A percentile compares a stretch with the other conserved stretches of the same genome.
Conservation (phyloP, 2,329 filamentous ascomycete genomes). For the Herpomyces periplanetae region DNA sequence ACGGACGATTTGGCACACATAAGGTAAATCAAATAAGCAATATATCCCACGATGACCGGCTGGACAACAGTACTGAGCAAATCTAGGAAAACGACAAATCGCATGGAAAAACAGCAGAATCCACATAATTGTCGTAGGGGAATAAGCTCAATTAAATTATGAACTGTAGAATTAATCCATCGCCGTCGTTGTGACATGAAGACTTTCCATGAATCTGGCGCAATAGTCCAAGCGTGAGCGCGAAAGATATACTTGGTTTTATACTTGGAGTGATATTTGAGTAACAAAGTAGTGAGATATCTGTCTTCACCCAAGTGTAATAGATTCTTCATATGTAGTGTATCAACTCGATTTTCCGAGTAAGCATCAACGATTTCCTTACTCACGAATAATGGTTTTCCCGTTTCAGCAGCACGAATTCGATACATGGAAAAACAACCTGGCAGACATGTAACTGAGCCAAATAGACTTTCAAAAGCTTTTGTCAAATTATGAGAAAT, state of each 20-base stretch:
- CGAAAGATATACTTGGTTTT: conserved; percentile 91
- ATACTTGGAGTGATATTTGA: conserved; percentile 69
- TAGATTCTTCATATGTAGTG: conserved; percentile 92
- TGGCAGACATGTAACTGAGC: conserved; percentile 79
- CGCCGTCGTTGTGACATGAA: conserved; percentile 93
- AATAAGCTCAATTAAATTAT: conserved; percentile 84
- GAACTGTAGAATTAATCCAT: conserved; percentile 97
- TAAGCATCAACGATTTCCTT: conserved; percentile 62
- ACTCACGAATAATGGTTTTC: conserved; percentile 84
- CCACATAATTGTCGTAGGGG: conserved; percentile 74
- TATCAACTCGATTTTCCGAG: conserved; percentile 73
- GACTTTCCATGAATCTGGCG: conserved; percentile 64
- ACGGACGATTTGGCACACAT: conserved; percentile 19
- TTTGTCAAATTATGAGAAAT: conserved; percentile 92
- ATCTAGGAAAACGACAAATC: conserved; percentile 83
- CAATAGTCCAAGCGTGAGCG: conserved; percentile 84
- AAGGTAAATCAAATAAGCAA: conserved; percentile 50
- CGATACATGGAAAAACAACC: conserved; percentile 99
- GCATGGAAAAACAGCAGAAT: conserved; percentile 99
- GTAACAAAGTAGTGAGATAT: conserved; percentile 65
- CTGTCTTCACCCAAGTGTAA: conserved; percentile 89
- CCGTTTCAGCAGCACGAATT: conserved; percentile 64
- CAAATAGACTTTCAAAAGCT: conserved; percentile 86
- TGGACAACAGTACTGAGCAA: conserved; percentile 65
- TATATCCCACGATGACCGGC: conserved; percentile 59